These are phyloP conservation scores for Juncus effusus DNA, from an alignment of 176 grass and related monocot species.

Conservation along the genomic window DNA sequence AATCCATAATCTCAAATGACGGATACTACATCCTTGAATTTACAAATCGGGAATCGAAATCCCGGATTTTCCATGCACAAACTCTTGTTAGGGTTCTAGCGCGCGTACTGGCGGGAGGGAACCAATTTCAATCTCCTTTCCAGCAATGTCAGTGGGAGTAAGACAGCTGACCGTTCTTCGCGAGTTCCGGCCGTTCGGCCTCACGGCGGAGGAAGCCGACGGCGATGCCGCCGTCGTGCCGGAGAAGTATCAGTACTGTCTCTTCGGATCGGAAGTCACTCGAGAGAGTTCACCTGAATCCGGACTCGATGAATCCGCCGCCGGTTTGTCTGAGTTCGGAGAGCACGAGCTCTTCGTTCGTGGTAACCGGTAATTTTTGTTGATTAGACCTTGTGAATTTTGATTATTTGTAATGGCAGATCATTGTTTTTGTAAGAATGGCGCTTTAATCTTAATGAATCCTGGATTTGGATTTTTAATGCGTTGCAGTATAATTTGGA, in stretches of 20 bases:
- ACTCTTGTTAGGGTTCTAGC: constrained; percentile 19
- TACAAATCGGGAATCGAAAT: no score
- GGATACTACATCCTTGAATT: no score
- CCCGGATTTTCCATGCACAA: no score
- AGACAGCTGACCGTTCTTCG: constrained; percentile 63
- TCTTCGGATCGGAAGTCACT: constrained; percentile 60
- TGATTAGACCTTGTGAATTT: background rate
- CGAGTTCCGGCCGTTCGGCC: constrained; percentile 79
- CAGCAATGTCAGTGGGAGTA: constrained; percentile 39
- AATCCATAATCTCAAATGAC: no score
- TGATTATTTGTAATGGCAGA: background rate
- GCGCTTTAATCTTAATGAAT: no score
- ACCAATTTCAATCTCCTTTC: constrained; percentile 2
- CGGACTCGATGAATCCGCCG: constrained; percentile 18
- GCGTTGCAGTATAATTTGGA: constrained; percentile 85
- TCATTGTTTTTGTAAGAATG: no score
- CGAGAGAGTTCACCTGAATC: constrained; percentile 33
- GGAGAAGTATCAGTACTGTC: constrained; percentile 62
- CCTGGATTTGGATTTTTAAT: background rate
- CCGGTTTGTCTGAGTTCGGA: constrained; percentile 39
- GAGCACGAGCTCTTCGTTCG: constrained; percentile 98
- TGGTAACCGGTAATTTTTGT: constrained; percentile 51
- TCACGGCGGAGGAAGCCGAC: constrained; percentile 58
- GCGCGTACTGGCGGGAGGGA: constrained; percentile 16
- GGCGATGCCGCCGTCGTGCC: constrained; percentile 38